These are phyloP conservation scores for Cercospora sesami DNA, from an alignment of 2,329 filamentous ascomycete genomes.

Conservation along the genomic window DNA sequence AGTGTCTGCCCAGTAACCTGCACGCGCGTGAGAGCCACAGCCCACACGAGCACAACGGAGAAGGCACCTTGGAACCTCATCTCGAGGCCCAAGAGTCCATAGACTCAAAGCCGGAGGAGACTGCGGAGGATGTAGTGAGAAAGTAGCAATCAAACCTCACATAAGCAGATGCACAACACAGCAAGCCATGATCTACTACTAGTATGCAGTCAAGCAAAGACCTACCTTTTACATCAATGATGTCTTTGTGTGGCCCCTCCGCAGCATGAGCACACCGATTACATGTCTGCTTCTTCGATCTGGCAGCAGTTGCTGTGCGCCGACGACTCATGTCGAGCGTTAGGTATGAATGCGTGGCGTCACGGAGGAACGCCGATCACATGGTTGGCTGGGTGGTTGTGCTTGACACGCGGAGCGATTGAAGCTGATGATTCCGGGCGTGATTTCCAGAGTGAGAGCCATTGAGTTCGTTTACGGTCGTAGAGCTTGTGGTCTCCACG, in stretches of 20 bases:
- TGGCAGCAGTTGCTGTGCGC: background rate
- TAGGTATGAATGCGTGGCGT: slow-evolving; percentile 13
- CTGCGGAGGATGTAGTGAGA: background rate
- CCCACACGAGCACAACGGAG: background rate
- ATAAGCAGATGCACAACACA: background rate
- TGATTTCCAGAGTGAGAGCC: background rate
- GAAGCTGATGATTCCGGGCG: background rate
- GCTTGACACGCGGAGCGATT: background rate
- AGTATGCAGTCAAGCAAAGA: background rate
- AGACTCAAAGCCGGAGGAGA: background rate
- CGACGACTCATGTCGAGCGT: slow-evolving; percentile 16
- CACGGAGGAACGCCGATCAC: slow-evolving; percentile 1
- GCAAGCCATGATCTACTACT: background rate
- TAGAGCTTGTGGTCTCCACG: background rate
- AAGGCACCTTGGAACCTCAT: slow-evolving; percentile 11
- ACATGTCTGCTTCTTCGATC: slow-evolving; percentile 8
- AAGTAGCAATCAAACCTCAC: background rate
- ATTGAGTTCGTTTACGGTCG: background rate
- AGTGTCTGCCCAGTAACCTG: background rate
- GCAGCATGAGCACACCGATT: background rate
- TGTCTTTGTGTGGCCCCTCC: background rate
- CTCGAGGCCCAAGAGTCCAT: slow-evolving; percentile 7
- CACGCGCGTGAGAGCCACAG: background rate
- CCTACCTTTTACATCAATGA: background rate
- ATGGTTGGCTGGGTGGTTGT: background rate